Base-by-base conservation (phyloP, 140 eudicot species). In the Erigeron philadelphicus region DNA sequence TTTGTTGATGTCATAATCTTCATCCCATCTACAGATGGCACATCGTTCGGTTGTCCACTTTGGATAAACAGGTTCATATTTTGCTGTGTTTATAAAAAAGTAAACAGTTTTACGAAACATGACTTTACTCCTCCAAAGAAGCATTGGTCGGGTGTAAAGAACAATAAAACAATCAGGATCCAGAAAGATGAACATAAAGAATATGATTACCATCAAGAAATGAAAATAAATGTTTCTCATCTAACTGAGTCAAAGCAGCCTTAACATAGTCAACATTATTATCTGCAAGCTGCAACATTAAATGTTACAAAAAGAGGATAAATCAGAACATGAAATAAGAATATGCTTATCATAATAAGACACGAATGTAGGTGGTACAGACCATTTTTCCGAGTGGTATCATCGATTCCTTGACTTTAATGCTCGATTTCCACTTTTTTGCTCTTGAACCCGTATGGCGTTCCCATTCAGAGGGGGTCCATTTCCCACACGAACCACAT, bases 11-110 rank as follows among this genome's bases (percentile, higher is more conserved):
- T 93, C 98, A 85, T 90, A 93, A 64, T 93, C 98, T 80, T 85
- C 94, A 72, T 84, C 85, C 98, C 98, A 93, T 77, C 96, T 85
- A 70, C 98, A 93, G 38, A 93, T 65, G 69, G 98, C 98, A 87
- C 98, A 93, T 63, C 89, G 77, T 80, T 93, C 98, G 11, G 94
- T 80, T 23, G 96, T 93, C 98, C 98, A 93, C 84, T 82, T 93
- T 76, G 84, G 79, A 80, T 66, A 52, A 61, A 93, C 86, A 81
- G 98, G 95, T 73, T 89, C 82, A 53, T 86, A 93, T 13, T 80
- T 79, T 72, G 72, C 98, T 93, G 86, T 23, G 16, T 67, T 59
- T 67, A 43, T 46, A 15, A 12, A 31, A 56, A 75, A 18, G 46
- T 9, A 10, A 15, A 61, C 61, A 61, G 35, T 25, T 47, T 16